Conservation (phyloP, 352 stramenopile genomes). For the Phytophthora tentaculata region DNA sequence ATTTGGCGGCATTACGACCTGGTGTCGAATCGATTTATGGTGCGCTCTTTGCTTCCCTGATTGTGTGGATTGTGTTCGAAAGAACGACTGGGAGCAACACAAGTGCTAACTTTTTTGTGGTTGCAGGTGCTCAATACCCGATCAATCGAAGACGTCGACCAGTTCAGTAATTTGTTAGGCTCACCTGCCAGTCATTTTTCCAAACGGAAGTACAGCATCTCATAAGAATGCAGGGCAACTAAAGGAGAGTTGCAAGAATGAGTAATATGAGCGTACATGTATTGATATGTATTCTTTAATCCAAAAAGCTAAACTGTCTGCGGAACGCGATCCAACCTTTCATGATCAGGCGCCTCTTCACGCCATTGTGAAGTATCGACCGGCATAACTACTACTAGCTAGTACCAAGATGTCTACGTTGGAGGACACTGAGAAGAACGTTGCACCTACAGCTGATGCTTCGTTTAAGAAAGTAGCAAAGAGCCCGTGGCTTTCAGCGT, state of each 20-base stretch:
- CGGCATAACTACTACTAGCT: background rate
- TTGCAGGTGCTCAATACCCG: conserved; percentile 44
- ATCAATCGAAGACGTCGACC: conserved; percentile 37
- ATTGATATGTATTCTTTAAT: conserved; percentile 26
- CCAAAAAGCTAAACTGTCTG: conserved; percentile 3
- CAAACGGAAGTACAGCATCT: conserved; percentile 45
- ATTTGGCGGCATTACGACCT: conserved; percentile 79
- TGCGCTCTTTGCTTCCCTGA: conserved; percentile 21
- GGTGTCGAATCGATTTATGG: conserved; percentile 77
- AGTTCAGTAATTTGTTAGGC: conserved; percentile 43
- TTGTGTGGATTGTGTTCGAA: background rate
- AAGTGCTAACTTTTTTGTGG: conserved; percentile 8
- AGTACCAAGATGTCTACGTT: conserved; percentile 16
- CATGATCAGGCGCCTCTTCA: conserved; percentile 29
- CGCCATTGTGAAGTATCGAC: background rate
- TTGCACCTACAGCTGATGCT: conserved; percentile 5
- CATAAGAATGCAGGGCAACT: conserved; percentile 14
- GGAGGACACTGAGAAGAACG: conserved; percentile 36
- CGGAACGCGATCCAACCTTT: conserved; percentile 30
- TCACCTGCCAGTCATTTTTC: conserved; percentile 30
- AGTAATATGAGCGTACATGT: conserved; percentile 5
- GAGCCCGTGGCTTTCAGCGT: conserved; percentile 87
- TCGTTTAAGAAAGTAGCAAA: conserved; percentile 35
- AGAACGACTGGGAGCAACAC: background rate
- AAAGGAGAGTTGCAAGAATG: background rate